Evolutionary conservation across 140 eudicot genomes (phyloP).

Genomic region (Stevia rebaudiana): DNA sequence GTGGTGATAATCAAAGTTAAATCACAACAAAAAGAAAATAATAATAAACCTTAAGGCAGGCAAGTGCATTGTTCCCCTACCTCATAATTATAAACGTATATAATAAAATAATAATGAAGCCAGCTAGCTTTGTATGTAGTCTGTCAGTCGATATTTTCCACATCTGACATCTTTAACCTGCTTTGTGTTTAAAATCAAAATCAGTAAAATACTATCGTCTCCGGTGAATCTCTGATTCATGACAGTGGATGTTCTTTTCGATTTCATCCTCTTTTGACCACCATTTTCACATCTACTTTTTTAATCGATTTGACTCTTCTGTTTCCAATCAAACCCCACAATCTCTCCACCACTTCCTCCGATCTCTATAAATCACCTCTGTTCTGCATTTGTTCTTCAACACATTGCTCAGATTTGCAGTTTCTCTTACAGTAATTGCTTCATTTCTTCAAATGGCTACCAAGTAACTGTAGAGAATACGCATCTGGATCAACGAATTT

Average conservation of each 20-base stretch:
- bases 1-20: no score
- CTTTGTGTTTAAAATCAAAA: slow-evolving; percentile 21
- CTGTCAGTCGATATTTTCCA: slow-evolving; percentile 16
- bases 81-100: not conserved
- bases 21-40: no score
- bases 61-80: slow-evolving; percentile 13
- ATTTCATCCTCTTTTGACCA: slow-evolving; percentile 19
- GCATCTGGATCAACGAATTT: not conserved
- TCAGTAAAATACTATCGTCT: not conserved
- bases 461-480: not conserved
- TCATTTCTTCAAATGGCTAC: not conserved
- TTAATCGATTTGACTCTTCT: slow-evolving; percentile 31
- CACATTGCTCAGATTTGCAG: slow-evolving; percentile 12
- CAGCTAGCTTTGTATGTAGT: slow-evolving; percentile 18
- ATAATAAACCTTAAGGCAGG: slow-evolving; percentile 1
- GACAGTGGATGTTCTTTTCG: slow-evolving; percentile 27
- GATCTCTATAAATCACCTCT: slow-evolving; percentile 23
- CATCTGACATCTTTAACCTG: no score
- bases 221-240: slow-evolving; percentile 4
- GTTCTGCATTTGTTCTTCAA: not conserved
- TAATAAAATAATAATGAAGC: slow-evolving; percentile 2
- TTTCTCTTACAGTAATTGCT: slow-evolving; percentile 2
- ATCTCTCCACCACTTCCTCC: slow-evolving; percentile 19
- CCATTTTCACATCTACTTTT: slow-evolving; percentile 26
- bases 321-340: not conserved